Conservation (phyloP, 2,329 filamentous ascomycete species). For the Sclerotinia borealis region DNA sequence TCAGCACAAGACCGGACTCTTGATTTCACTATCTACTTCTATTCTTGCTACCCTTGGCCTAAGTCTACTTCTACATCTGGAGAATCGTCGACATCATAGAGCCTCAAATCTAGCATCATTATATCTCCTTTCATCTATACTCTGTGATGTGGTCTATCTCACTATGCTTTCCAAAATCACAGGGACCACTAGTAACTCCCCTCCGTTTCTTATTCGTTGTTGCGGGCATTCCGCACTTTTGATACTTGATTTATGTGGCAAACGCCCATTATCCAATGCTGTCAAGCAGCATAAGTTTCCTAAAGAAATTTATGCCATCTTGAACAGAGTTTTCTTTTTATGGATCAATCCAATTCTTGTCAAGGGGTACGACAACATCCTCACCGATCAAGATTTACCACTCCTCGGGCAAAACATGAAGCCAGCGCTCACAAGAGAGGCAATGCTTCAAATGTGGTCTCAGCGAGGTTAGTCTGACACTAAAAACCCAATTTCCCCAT, state of each 20-base stretch:
- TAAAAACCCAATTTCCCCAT: background rate
- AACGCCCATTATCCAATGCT: constrained; percentile 2
- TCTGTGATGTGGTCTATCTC: background rate
- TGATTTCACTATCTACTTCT: background rate
- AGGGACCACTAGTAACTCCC: background rate
- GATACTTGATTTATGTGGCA: constrained; percentile 15
- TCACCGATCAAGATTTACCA: constrained; percentile 21
- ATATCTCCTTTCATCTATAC: background rate
- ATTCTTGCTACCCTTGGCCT: background rate
- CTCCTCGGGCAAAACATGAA: constrained; percentile 15
- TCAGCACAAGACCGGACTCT: background rate
- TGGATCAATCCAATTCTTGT: constrained; percentile 25
- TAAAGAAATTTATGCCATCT: constrained; percentile 17
- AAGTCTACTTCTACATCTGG: background rate
- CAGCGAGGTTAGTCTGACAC: constrained; percentile 16
- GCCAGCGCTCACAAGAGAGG: constrained; percentile 15
- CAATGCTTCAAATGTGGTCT: constrained; percentile 17
- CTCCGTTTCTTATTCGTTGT: background rate
- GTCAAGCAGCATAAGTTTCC: constrained; percentile 3
- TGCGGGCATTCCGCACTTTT: constrained; percentile 9
- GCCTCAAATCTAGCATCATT: background rate
- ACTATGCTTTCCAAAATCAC: background rate
- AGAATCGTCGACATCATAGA: background rate
- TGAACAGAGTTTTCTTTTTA: constrained; percentile 19
- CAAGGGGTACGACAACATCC: constrained; percentile 18